Evolutionary conservation across 495 filamentous ascomycete species (phyloP), one percentile per base, ranked within the genome.

Genomic region (Trichoderma orchidacearum): DNA sequence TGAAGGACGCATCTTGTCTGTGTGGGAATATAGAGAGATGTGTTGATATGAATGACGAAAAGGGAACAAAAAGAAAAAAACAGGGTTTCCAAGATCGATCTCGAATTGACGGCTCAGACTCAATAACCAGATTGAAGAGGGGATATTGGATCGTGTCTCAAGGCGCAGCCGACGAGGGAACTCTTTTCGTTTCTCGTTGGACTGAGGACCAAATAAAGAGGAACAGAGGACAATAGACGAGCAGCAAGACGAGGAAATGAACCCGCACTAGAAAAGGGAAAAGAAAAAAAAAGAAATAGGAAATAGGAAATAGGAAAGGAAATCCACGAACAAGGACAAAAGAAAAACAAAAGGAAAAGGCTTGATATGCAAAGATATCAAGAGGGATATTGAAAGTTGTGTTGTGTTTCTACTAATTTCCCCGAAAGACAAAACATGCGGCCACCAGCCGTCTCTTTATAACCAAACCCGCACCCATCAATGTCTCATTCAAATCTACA

Each of bases 1-100:
- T 54, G 71, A 71, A 58, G 64, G 66, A 56, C 68, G 68, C 77
- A 81, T 80, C 34, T 63, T 72, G 53, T 54, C 8, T 54, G 53
- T 36, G 30, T 63, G 59, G 38, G 53, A 58, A 51, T 17, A 51
- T n/a, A n/a, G n/a, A 52, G 45, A 30, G 31, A 36, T 54, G 45
- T 59, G n/a, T 23, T 0, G 23, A 11, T 54, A 28, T 9, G 54
- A 27, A 32, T 41, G 31, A 55, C 15, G n/a, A 18, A 57, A 55
- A 21, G 18, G 36, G 18, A 60, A 29, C 27, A 57, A 28, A 56
- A 12, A 48, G 53, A 56, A 50, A 51, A 34, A n/a, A n/a, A n/a
- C n/a, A n/a, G n/a, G n/a, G n/a, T n/a, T n/a, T n/a, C n/a, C n/a
- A n/a, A n/a, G n/a, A n/a, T n/a, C n/a, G n/a, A n/a, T 35, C 5